Base-by-base conservation (phyloP, 2,329 filamentous ascomycete genomes). In the Camptophora hylomeconis region DNA sequence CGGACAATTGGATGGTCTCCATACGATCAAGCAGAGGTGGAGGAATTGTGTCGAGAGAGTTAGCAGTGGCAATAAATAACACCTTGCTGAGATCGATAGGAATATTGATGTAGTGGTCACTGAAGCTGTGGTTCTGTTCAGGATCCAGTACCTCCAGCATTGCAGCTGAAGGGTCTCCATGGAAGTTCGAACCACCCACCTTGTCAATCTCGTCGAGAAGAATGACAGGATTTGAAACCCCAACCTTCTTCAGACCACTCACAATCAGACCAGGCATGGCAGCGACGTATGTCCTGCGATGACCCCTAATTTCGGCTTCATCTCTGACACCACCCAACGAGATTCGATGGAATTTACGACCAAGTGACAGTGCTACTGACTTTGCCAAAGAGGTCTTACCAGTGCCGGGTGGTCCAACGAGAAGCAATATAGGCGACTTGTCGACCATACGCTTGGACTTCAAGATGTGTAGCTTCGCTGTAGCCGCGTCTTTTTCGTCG, bases 201-300 rank as follows among this genome's bases (percentile, higher is more conserved):
- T 98, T 98, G 64, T 98, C 89, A 44, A 98, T 94, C 60, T 98
- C 89, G 49, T 98, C 89, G 8, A 98, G 73, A 24, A 98, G 60
- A 58, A 98, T 81, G 32, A 98, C 87, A 0, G 89, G 89, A 49
- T 98, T 98, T 3, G 83, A 74, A 12, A 95, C 87, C 25, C 86
- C 87, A 17, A 92, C 87, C 60, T 95, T 98, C 59, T 89, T 86
- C 31, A 98, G 53, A 0, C 87, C 89, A 51, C 84, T 86, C 17
- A 95, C 86, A 35, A 98, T 80, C 31, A 95, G 65, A 30, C 89
- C 89, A 7, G 89, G 89, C 87, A 98, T 94, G n/a, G 89, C 89
- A 13, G 89, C 89, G 34, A 98, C 89, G 49, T 98, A 98, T 1
- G 89, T 98, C 44, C 89, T 70, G 32, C 89, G 72, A 55, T 98